Conservation (phyloP, 2,329 filamentous ascomycete species). For the Colletotrichum euphorbiae region DNA sequence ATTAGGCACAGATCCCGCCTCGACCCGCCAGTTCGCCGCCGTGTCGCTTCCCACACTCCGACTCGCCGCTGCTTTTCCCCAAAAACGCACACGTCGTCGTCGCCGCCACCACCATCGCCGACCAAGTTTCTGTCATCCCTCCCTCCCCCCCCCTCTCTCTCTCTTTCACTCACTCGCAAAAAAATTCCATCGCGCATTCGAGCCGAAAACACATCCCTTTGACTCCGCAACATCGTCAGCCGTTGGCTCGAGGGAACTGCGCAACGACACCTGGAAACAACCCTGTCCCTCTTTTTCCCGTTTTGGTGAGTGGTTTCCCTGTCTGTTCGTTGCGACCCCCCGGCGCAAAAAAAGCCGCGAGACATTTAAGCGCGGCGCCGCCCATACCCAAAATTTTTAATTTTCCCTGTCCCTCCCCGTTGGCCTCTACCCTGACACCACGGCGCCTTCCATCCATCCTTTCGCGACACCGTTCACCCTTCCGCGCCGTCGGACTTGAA, state of each 20-base stretch:
- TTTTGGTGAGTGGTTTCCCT: slow-evolving; percentile 40
- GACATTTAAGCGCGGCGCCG: slow-evolving; percentile 40
- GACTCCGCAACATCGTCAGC: background rate
- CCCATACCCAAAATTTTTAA: slow-evolving; percentile 38
- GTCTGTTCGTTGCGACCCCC: slow-evolving; percentile 33
- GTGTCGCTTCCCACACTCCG: slow-evolving; percentile 29
- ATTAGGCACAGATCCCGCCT: slow-evolving; percentile 30
- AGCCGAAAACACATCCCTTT: background rate
- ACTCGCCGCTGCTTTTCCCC: slow-evolving; percentile 7
- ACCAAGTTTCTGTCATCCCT: background rate
- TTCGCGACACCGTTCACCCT: slow-evolving; percentile 36
- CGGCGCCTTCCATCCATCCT: slow-evolving; percentile 38
- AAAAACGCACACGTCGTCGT: slow-evolving; percentile 35
- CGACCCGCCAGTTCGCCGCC: slow-evolving; percentile 36
- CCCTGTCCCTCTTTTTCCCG: slow-evolving; percentile 37
- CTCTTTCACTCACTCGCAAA: slow-evolving; percentile 1
- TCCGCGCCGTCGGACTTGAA: slow-evolving; percentile 35
- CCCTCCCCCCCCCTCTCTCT: background rate
- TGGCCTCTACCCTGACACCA: slow-evolving; percentile 40
- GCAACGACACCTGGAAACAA: slow-evolving; percentile 23
- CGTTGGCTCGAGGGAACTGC: slow-evolving; percentile 21
- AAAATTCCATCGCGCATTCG: background rate
- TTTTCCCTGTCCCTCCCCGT: slow-evolving; percentile 39
- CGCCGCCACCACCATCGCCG: slow-evolving; percentile 19
- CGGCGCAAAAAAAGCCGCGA: slow-evolving; percentile 40